These are phyloP conservation scores for Ormosia emarginata DNA, from an alignment of 306 rosid genomes.

Conservation along the genomic window DNA sequence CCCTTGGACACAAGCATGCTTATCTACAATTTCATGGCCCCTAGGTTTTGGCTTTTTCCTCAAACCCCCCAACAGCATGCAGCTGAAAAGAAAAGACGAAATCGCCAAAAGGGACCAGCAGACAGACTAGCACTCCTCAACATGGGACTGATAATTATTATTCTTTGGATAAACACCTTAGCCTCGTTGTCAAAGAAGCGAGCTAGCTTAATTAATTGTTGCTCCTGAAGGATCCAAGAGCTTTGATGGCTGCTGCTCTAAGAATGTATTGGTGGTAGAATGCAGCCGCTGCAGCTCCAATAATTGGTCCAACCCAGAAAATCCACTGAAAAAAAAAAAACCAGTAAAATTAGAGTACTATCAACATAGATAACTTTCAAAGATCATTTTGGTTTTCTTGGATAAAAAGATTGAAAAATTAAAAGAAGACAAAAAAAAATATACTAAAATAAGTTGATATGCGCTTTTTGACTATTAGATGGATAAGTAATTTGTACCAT, in stretches of 20 bases:
- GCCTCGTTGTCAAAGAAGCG: background rate
- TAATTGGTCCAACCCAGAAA: conserved; percentile 90
- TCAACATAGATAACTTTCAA: background rate
- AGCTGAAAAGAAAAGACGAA: background rate
- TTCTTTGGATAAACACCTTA: conserved; percentile 24
- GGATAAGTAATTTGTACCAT: too few species aligned
- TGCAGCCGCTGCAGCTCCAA: conserved; percentile 89
- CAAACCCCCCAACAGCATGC: background rate
- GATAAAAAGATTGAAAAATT: background rate
- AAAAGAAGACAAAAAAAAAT: too few species aligned
- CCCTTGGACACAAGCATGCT: conserved; percentile 41
- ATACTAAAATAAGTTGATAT: too few species aligned
- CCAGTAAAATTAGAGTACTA: background rate
- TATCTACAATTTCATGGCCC: conserved; percentile 61
- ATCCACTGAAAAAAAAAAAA: conserved; percentile 70
- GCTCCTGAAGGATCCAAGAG: conserved; percentile 99
- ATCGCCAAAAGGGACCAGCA: conserved; percentile 27
- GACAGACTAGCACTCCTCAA: conserved; percentile 39
- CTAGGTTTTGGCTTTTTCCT: background rate
- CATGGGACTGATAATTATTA: conserved; percentile 23
- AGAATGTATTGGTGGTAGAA: conserved; percentile 80
- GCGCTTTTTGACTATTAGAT: too few species aligned
- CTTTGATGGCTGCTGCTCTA: conserved; percentile 86
- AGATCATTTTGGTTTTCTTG: background rate
- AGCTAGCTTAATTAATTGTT: conserved; percentile 46